Base-by-base conservation (phyloP, 2,329 filamentous ascomycete genomes). In the Aureobasidium sp. region DNA sequence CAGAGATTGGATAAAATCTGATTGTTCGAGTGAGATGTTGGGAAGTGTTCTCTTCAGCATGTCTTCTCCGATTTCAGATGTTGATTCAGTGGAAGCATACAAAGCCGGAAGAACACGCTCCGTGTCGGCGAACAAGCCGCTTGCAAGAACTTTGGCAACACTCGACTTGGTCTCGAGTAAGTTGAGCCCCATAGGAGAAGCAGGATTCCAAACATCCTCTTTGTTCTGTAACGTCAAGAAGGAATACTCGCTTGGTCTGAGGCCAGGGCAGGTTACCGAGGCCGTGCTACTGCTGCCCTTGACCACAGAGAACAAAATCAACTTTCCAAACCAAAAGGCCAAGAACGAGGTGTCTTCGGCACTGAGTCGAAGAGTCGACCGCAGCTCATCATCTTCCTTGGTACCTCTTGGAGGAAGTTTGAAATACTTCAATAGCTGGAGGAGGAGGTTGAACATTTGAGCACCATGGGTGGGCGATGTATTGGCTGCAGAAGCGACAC, bases 61-160 rank as follows among this genome's bases (percentile, higher is more conserved):
- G 67, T 96, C 91, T 60, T 96, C 90, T 0, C 89, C 93, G n/a
- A 90, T 77, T n/a, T 88, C 84, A 11, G 89, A 85, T 38, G 96
- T 85, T 9, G 87, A 83, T 73, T 92, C 92, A 0, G 90, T 86
- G 27, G 90, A 87, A 5, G 92, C 91, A 70, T 89, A 91, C 1
- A 97, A 74, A 0, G 90, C 88, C 0, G 93, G 88, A 13, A 96
- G 73, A 67, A 96, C 90, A 33, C 91, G 85, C 69, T 97, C 89
- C 0, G 84, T 75, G 63, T 96, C 90, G 0, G 78, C 85, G 72
- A 99, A 97, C 7, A 92, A 85, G 4, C 90, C 91, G 68, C 90
- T 96, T 2, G 88, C 85, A 21, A 99, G 76, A 59, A 97, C 85
- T 23, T 80, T 83, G 5, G 87, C 80, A 5, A 84, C 83, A 49